These are phyloP conservation scores for Harringtonia aguacate DNA, from an alignment of 2,329 filamentous ascomycete species.

Conservation along the genomic window DNA sequence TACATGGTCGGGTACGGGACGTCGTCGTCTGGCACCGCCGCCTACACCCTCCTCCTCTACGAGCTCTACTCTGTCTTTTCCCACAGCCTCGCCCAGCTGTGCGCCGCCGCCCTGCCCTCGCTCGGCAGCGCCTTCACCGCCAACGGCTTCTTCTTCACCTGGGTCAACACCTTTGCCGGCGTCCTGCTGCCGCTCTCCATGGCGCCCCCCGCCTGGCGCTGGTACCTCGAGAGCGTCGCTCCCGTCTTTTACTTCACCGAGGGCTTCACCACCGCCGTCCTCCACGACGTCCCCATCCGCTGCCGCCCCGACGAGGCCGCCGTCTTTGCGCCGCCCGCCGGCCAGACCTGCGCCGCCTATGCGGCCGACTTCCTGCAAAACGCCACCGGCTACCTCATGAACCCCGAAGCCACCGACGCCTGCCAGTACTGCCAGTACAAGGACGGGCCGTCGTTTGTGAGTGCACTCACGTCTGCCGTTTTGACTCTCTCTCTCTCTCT, in stretches of 20 bases:
- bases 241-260: slow-evolving; percentile 73
- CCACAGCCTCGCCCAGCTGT: slow-evolving; percentile 67
- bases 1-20: slow-evolving; percentile 73
- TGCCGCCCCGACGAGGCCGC: slow-evolving; percentile 63
- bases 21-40: slow-evolving; percentile 54
- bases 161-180: slow-evolving; percentile 49
- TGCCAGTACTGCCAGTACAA: slow-evolving; percentile 41
- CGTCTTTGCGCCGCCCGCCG: slow-evolving; percentile 46
- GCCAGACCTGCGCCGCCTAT: slow-evolving; percentile 49
- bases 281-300: slow-evolving; percentile 53
- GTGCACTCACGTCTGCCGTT: no score
- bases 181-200: slow-evolving; percentile 45
- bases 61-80: slow-evolving; percentile 72
- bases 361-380: slow-evolving; percentile 34
- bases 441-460: background rate
- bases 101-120: slow-evolving; percentile 56
- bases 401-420: slow-evolving; percentile 30
- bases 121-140: slow-evolving; percentile 55
- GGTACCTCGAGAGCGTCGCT: slow-evolving; percentile 71
- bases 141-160: slow-evolving; percentile 47
- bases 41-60: slow-evolving; percentile 55
- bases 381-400: slow-evolving; percentile 41
- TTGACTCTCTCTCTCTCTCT: no score
- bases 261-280: slow-evolving; percentile 56
- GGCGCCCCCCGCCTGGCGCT: slow-evolving; percentile 60